Evolutionary conservation across 2,329 filamentous ascomycete genomes (phyloP), one percentile per base, ranked within the genome.

Genomic region (Botrytis medusae): DNA sequence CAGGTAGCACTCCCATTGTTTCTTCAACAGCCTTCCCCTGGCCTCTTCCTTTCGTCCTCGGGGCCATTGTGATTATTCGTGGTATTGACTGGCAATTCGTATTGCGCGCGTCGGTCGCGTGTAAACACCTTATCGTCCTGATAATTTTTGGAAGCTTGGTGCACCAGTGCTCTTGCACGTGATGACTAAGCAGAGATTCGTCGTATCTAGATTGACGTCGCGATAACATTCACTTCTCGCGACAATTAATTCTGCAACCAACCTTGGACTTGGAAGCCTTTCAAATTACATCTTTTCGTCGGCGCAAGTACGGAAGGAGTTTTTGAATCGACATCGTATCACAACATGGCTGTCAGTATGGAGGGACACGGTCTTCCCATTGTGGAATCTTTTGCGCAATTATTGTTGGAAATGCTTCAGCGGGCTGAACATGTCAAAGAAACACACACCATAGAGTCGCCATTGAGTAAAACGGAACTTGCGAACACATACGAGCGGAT

Each of bases 391-490:
- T 89, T 91, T 77, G 83, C 82, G 51, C 79, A 80, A 40, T 84
- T 91, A 37, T 83, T 94, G 46, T 82, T 86, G 59, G 82, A 86
- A 57, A 85, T 93, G 48, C 83, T 94, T 59, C 80, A 83, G 54
- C 87, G 86, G 80, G 91, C 91, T 73, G 86, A 86, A 70, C 79
- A 84, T 57, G 82, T 87, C 74, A 94, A 93, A 81, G 84, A 86
- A 46, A 85, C 86, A 51, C 82, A 85, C 32, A 85, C 87, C 32
- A 89, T 94, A 77, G 94, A 97, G 78, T 92, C 93, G 20, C 89
- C 91, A 5, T 86, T 98, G 75, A 90, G 88, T 42, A 92, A 94
- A 80, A 84, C 88, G 69, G 89, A 94, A 80, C 87, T 92, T 74
- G 83, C 85, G 42, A 82, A 86, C 73, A 80, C 89, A 29, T 82